Conservation (phyloP, 352 stramenopile species). For the Phytopythium vexans region DNA sequence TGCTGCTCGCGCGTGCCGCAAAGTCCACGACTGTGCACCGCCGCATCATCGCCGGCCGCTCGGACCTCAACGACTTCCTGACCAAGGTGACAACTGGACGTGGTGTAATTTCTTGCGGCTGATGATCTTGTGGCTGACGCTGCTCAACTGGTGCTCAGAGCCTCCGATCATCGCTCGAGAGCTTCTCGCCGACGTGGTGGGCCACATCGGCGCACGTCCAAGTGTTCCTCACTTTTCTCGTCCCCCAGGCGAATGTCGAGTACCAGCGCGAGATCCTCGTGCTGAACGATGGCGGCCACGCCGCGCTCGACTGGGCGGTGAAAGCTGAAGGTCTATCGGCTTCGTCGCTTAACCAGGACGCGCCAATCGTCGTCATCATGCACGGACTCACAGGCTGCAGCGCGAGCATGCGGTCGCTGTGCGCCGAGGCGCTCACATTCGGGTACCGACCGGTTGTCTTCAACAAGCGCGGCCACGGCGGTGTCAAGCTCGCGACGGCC, state of each 20-base stretch:
- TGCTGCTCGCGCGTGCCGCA: conserved; percentile 21
- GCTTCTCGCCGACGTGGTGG: conserved; percentile 60
- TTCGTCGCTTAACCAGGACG: conserved; percentile 14
- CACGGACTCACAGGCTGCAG: conserved; percentile 72
- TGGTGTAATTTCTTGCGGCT: too few relatives aligned
- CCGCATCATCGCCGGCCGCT: conserved; percentile 57
- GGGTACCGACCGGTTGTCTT: conserved; percentile 82
- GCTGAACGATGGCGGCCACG: conserved; percentile 59
- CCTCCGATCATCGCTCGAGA: conserved; percentile 44
- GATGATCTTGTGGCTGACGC: too few relatives aligned
- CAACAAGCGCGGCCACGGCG: conserved; percentile 81
- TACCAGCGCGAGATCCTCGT: conserved; percentile 62
- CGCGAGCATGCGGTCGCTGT: conserved; percentile 56
- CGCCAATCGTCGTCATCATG: conserved; percentile 62
- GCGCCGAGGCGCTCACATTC: conserved; percentile 47
- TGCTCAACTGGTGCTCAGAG: conserved; percentile 14
- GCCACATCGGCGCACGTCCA: conserved; percentile 77
- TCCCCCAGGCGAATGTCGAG: conserved; percentile 46
- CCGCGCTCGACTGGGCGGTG: conserved; percentile 65
- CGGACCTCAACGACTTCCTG: conserved; percentile 66
- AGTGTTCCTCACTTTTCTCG: conserved; percentile 65
- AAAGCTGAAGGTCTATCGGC: conserved; percentile 20
- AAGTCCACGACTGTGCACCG: conserved; percentile 14
- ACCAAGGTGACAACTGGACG: conserved; percentile 20
- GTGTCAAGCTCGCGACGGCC: conserved; percentile 52